Percentiles rank a stretch among this genome's conserved stretches.
These are phyloP conservation scores for Pelagomonas calceolata DNA, from an alignment of 108 stramenopile species.

Conservation along the genomic window DNA sequence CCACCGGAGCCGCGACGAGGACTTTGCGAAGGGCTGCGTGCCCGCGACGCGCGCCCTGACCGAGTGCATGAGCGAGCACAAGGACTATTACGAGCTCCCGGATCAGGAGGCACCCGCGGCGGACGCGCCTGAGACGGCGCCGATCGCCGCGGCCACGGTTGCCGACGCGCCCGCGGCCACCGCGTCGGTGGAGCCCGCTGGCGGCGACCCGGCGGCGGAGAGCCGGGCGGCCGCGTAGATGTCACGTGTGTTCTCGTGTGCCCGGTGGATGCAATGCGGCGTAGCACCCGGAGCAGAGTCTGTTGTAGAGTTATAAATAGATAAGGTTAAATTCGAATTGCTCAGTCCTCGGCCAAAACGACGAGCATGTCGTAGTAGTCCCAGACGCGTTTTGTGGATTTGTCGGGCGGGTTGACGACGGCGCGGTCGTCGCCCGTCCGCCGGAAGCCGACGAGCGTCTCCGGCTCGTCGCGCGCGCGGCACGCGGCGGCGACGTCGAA, in stretches of 20 bases:
- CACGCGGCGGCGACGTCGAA: conserved; percentile 28
- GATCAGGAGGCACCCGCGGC: too few species aligned
- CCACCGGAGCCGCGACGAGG: background rate
- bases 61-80: background rate
- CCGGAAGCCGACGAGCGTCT: conserved; percentile 34
- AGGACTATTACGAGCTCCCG: background rate
- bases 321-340: too few species aligned
- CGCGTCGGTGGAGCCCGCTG: too few species aligned
- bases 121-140: too few species aligned
- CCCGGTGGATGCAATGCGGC: too few species aligned
- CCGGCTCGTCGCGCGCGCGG: conserved; percentile 18
- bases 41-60: background rate
- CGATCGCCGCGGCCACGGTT: too few species aligned
- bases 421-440: conserved; percentile 19
- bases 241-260: too few species aligned
- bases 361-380: conserved; percentile 20
- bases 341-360: conserved; percentile 23
- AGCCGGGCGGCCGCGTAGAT: too few species aligned
- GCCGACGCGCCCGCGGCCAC: too few species aligned
- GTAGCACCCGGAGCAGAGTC: too few species aligned
- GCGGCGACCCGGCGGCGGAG: too few species aligned
- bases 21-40: background rate
- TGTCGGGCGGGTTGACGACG: conserved; percentile 33
- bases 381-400: conserved; percentile 18
- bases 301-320: too few species aligned